Evolutionary conservation across 2,329 filamentous ascomycete genomes (phyloP).

Genomic region (Alternaria burnsii): DNA sequence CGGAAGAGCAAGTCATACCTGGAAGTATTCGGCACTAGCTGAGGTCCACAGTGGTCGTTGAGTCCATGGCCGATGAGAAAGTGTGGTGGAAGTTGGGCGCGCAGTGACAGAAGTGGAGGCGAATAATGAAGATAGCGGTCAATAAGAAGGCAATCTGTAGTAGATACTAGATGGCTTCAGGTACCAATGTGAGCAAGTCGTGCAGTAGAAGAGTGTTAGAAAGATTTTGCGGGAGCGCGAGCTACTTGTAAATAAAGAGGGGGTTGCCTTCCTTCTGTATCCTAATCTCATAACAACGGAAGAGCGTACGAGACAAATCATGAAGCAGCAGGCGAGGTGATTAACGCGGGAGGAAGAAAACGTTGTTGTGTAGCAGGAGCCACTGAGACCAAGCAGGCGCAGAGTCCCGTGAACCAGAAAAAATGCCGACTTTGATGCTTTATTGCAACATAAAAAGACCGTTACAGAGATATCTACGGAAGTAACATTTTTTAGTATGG

Average conservation of each 20-base stretch:
- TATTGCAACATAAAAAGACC: slow-evolving; percentile 12
- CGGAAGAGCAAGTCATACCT: slow-evolving; percentile 21
- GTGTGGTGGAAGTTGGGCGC: slow-evolving; percentile 17
- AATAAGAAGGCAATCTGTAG: slow-evolving; percentile 20
- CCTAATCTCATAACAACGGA: slow-evolving; percentile 17
- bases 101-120: slow-evolving; percentile 19
- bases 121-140: slow-evolving; percentile 16
- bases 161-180: slow-evolving; percentile 15
- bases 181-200: slow-evolving; percentile 18
- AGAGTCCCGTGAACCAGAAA: slow-evolving; percentile 11
- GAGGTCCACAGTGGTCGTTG: slow-evolving; percentile 23
- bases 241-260: slow-evolving; percentile 11
- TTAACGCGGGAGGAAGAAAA: slow-evolving; percentile 11
- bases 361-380: slow-evolving; percentile 12
- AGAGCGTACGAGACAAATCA: slow-evolving; percentile 19
- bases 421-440: slow-evolving; percentile 12
- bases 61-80: slow-evolving; percentile 21
- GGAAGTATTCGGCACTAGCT: slow-evolving; percentile 22
- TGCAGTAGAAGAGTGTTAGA: slow-evolving; percentile 17
- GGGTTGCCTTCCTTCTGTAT: slow-evolving; percentile 17
- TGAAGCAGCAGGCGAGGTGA: slow-evolving; percentile 17
- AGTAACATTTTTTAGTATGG: slow-evolving; percentile 9
- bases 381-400: slow-evolving; percentile 11
- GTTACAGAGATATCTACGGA: slow-evolving; percentile 11
- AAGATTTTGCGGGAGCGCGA: slow-evolving; percentile 18